phyloP scores from a whole-genome alignment of 208 protist genomes.

The Crithidia sp. region DNA sequence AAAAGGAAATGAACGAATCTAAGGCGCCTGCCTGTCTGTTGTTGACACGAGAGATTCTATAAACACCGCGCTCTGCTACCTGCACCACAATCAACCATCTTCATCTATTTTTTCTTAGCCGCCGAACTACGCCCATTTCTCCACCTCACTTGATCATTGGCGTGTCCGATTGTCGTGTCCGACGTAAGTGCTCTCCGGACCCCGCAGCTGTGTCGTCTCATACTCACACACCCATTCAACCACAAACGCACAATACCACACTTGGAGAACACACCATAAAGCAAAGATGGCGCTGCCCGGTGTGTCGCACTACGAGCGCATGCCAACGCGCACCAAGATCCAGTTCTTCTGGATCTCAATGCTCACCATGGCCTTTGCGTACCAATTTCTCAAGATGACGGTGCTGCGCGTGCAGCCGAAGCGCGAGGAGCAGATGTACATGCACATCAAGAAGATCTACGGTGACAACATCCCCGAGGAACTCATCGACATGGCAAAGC shows the following conservation, averaged over 20 bases:
- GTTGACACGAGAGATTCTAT: too few relatives aligned
- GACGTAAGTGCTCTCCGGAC: too few relatives aligned
- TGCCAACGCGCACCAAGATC: constrained; percentile 78
- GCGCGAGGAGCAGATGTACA: constrained; percentile 89
- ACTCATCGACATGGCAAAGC: constrained; percentile 61
- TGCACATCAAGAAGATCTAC: constrained; percentile 68
- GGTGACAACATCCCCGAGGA: constrained; percentile 79
- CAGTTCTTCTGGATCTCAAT: constrained; percentile 84
- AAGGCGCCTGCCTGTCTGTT: too few relatives aligned
- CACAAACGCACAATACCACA: neutral
- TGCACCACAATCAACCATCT: too few relatives aligned
- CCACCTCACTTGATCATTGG: too few relatives aligned
- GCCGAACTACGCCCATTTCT: too few relatives aligned
- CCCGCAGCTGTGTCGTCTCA: too few relatives aligned
- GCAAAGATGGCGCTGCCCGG: constrained; percentile 63
- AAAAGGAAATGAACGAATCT: too few relatives aligned
- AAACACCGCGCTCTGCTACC: too few relatives aligned
- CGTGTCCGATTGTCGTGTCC: too few relatives aligned
- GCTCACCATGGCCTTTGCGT: constrained; percentile 77
- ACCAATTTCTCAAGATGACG: constrained; percentile 82
- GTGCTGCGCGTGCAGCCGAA: constrained; percentile 79
- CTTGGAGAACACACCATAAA: neutral
- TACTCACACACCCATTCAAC: neutral
- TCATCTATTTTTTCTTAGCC: too few relatives aligned
- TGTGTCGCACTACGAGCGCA: constrained; percentile 77